Conservation (phyloP, 306 rosid species). For the Castanea mollissima region DNA sequence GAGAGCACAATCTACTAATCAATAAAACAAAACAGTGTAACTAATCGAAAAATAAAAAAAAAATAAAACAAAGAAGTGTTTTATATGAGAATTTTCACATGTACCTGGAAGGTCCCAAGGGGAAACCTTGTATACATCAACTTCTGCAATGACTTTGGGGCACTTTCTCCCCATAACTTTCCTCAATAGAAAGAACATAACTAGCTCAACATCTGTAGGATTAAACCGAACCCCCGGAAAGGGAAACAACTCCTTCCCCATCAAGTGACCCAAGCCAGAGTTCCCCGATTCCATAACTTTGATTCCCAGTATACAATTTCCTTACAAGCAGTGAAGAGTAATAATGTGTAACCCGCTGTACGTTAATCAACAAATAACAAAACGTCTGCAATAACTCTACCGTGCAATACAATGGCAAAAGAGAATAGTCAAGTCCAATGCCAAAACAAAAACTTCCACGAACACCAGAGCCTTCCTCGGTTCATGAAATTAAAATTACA, state of each 20-base stretch:
- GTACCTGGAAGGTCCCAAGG: slow-evolving; percentile 91
- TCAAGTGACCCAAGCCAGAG: slow-evolving; percentile 4
- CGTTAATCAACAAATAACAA: neutral
- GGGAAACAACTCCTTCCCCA: slow-evolving; percentile 17
- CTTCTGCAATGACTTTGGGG: slow-evolving; percentile 44
- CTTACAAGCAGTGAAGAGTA: slow-evolving; percentile 5
- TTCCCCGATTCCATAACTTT: neutral
- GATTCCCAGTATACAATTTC: neutral
- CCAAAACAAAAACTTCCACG: slow-evolving; percentile 42
- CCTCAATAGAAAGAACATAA: slow-evolving; percentile 53
- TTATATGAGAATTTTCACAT: neutral
- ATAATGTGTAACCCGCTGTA: neutral
- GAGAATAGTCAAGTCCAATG: slow-evolving; percentile 49
- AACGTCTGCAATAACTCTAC: neutral
- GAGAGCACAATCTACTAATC: neutral
- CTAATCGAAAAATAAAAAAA: too few relatives aligned
- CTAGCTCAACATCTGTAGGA: slow-evolving; percentile 65
- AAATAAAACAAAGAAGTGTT: too few relatives aligned
- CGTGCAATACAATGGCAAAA: neutral
- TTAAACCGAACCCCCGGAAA: slow-evolving; percentile 74
- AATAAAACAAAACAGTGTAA: neutral
- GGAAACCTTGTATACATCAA: slow-evolving; percentile 55
- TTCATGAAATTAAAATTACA: slow-evolving; percentile 34
- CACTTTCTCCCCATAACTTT: slow-evolving; percentile 46
- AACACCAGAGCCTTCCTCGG: slow-evolving; percentile 44